These are phyloP conservation scores for Pharus latifolius DNA, from an alignment of 176 grass and related monocot species.

Conservation along the genomic window DNA sequence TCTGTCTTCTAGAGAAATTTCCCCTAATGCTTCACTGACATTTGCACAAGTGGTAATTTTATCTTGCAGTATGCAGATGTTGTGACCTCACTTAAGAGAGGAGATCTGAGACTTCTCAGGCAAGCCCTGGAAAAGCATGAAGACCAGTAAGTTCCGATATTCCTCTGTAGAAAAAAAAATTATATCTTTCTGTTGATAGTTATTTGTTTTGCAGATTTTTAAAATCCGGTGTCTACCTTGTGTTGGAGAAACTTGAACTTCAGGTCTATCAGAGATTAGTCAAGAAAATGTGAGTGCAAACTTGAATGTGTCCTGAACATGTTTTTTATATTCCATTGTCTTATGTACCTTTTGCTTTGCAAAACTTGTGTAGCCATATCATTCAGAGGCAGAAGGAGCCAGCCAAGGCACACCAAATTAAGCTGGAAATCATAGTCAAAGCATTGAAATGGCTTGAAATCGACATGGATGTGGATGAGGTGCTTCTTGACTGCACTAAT, in stretches of 20 bases:
- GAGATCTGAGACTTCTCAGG: constrained; percentile 84
- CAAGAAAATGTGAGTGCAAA: constrained; percentile 88
- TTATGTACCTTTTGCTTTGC: neutral
- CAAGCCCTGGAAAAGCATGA: constrained; percentile 72
- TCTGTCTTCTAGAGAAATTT: neutral
- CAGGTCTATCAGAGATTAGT: constrained; percentile 90
- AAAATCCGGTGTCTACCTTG: constrained; percentile 90
- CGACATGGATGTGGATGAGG: constrained; percentile 87
- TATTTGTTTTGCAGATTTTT: constrained; percentile 54
- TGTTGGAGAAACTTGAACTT: constrained; percentile 92
- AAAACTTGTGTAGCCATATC: constrained; percentile 39
- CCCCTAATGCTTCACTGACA: neutral
- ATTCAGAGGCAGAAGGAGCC: constrained; percentile 89
- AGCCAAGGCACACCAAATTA: constrained; percentile 80
- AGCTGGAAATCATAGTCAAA: constrained; percentile 64
- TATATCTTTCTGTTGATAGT: neutral
- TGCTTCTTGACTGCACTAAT: neutral
- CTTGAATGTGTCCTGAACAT: neutral
- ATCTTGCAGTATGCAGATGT: constrained; percentile 78
- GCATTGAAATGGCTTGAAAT: constrained; percentile 89
- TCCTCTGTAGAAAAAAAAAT: neutral
- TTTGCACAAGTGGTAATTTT: constrained; percentile 37
- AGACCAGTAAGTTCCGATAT: constrained; percentile 52
- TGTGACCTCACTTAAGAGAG: constrained; percentile 63
- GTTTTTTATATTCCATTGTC: neutral